These are phyloP conservation scores for Helicocarpus griseus DNA, from an alignment of 2,329 filamentous ascomycete species.

Conservation along the genomic window DNA sequence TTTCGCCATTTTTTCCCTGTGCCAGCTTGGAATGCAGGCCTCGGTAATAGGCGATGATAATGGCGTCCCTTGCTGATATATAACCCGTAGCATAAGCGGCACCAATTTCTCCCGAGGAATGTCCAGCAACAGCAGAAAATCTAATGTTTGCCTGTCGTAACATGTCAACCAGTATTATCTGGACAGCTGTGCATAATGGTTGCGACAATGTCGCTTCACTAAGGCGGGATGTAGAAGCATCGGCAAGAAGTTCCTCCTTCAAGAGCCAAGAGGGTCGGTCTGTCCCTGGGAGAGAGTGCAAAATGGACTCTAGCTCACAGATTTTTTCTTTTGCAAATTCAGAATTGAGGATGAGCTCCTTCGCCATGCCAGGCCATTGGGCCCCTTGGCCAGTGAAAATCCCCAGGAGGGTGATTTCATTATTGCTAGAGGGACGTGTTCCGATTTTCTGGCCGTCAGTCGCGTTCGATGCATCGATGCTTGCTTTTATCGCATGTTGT, in stretches of 20 bases:
- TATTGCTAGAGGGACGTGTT: neutral
- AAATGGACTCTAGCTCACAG: neutral
- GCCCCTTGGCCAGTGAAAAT: slow-evolving; percentile 13
- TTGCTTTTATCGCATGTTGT: neutral
- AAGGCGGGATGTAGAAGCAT: slow-evolving; percentile 6
- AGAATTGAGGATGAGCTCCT: neutral
- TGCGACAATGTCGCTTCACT: slow-evolving; percentile 16
- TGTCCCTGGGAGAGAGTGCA: neutral
- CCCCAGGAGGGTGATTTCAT: neutral
- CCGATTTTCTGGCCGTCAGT: neutral
- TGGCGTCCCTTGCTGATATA: slow-evolving; percentile 23
- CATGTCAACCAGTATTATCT: slow-evolving; percentile 12
- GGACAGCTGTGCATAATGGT: slow-evolving; percentile 16
- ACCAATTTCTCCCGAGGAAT: slow-evolving; percentile 14
- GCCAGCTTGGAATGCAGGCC: slow-evolving; percentile 9
- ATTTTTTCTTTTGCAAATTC: neutral
- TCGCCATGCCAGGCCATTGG: slow-evolving; percentile 7
- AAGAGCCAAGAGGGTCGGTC: slow-evolving; percentile 6
- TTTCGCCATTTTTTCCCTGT: neutral
- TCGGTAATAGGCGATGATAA: slow-evolving; percentile 40
- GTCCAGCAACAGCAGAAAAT: slow-evolving; percentile 10
- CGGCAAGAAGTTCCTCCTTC: neutral
- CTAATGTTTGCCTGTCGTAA: slow-evolving; percentile 2
- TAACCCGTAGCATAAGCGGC: slow-evolving; percentile 17
- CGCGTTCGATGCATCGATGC: neutral